phyloP scores from a whole-genome alignment of 225 moss, liverwort and hornwort genomes.

The Pseudoscleropodium purum region DNA sequence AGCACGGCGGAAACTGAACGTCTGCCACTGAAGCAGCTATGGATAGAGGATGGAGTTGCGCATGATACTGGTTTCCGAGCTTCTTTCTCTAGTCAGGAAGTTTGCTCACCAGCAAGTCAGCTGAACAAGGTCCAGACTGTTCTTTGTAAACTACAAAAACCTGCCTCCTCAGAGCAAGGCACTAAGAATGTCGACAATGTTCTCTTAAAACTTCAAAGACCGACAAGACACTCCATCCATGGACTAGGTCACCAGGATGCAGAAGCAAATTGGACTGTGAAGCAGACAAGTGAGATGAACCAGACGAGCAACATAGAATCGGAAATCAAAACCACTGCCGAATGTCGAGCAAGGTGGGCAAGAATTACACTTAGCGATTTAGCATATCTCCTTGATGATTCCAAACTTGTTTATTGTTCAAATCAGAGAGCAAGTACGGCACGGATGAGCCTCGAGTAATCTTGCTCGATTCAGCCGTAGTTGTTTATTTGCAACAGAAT shows the following conservation, averaged over 20 bases:
- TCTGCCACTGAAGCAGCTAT: background rate
- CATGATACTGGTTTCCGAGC: slow-evolving; percentile 6
- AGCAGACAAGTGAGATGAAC: background rate
- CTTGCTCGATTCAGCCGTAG: background rate
- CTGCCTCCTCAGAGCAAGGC: slow-evolving; percentile 10
- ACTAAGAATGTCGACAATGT: slow-evolving; percentile 11
- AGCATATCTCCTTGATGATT: background rate
- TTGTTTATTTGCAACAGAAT: background rate
- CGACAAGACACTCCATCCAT: background rate
- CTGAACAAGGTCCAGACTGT: slow-evolving; percentile 17
- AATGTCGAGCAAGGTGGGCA: slow-evolving; percentile 14
- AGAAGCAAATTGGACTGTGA: background rate
- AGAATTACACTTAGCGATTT: background rate
- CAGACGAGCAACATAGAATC: background rate
- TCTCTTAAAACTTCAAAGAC: slow-evolving; percentile 30
- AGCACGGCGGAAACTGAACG: background rate
- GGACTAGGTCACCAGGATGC: slow-evolving; percentile 4
- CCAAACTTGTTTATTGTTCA: background rate
- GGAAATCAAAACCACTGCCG: background rate
- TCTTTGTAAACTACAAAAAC: slow-evolving; percentile 27
- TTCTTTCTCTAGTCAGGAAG: slow-evolving; percentile 29
- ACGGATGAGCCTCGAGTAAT: background rate
- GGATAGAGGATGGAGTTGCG: background rate
- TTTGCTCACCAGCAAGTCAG: slow-evolving; percentile 25
- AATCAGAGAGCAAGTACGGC: background rate